Evolutionary conservation across 768 basidiomycete genomes (phyloP), one percentile per base, ranked within the genome.

Genomic region (Phanerodontia chrysosporium): DNA sequence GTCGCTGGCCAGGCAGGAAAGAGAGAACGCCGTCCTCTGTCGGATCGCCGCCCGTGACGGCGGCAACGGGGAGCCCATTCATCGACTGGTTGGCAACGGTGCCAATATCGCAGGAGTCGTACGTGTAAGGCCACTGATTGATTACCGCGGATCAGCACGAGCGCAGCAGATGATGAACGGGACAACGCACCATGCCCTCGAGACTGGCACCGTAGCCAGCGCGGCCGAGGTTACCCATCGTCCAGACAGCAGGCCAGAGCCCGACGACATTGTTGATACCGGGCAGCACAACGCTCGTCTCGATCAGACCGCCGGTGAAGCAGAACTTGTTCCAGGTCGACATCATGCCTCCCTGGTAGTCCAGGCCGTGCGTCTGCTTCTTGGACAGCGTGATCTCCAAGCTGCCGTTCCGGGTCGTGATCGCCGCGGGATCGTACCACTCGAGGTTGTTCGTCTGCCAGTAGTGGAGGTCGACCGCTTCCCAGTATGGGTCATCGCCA

Each of bases 361-460:
- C 35, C 46, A 64, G 49, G 35, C 58, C 51, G 62, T 58, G 88
- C 28, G 79, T 90, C 55, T 73, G 66, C 67, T 81, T 89, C 65
- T 79, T 68, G n/a, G 74, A 84, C 64, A 97, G 74, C 0, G 79
- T 80, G 64, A 76, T 74, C 62, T 78, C 71, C 27, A 80, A 72
- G 30, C 72, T 67, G 52, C 78, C 75, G 62, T 73, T 70, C 44
- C 64, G 58, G 18, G 82, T 82, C 8, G 74, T 75, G 59, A 73
- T 74, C 9, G 87, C 85, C 8, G 73, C 81, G 0, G 95, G 94
- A 66, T 90, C 88, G 70, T 95, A 95, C 92, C 92, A 96, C 73
- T 90, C 86, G 63, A 83, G 58, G 63, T 85, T 80, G 57, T 75
- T 75, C 10, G 84, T 81, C 59, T 67, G 60, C 74, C 75, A 76